Base-by-base conservation (phyloP, 345 rosid genomes). In the Dovyalis caffra region DNA sequence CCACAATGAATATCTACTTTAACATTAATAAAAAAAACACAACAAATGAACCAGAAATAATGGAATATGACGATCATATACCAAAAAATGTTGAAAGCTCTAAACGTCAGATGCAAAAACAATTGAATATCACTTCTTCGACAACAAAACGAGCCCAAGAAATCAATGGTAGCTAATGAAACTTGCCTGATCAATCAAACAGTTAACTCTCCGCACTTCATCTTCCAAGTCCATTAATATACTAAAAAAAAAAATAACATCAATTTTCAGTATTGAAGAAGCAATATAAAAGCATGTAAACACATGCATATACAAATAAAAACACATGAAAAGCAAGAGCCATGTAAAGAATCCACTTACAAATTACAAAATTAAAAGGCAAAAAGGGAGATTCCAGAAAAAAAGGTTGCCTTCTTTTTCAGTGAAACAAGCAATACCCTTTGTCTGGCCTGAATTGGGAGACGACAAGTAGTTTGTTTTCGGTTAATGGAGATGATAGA, bases 161-260 rank as follows among this genome's bases (percentile, higher is more conserved):
- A 53, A 68, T 60, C 72, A n/a, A 60, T 21, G 40, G 32, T 56
- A 64, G 9, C 29, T 31, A 58, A 70, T 23, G 20, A 20, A 14
- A 73, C 69, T 45, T 58, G 81, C 89, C 56, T 60, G 70, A 63
- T 53, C 33, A 70, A 65, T 32, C 74, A 68, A 33, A n/a, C 2
- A 5, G 61, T 14, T 51, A 56, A 73, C 23, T 73, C 26, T 66
- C 71, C 62, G 77, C 60, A 16, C 65, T 78, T 35, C 74, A 69
- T 33, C 47, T 25, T 61, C 64, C 53, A 69, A 70, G 74, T 84
- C 86, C 85, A 82, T 86, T 45, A 69, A 20, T 70, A 81, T 75
- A 29, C 23, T 65, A 15, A 31, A 43, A 32, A 62, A 64, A 78
- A 34, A 29, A 28, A 71, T 4, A 45, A 64, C 69, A 57, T n/a